Evolutionary conservation across 2,329 filamentous ascomycete genomes (phyloP), one percentile per base, ranked within the genome.

Genomic region (Fusarium sp.): DNA sequence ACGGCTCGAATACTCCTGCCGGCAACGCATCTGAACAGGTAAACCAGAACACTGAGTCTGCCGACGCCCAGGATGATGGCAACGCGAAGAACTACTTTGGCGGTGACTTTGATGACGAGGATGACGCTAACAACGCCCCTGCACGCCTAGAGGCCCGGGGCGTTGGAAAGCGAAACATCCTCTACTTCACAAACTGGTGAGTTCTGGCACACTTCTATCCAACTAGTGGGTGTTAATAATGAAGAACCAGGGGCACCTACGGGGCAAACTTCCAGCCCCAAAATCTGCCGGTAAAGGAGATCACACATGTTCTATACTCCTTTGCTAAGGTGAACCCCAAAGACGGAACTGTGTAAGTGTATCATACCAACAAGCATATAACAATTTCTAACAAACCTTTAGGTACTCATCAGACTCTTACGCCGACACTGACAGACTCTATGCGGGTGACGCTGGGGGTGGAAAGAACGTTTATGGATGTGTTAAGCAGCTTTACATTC

Each of bases 381-480:
- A 12, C 7, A 17, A 9, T n/a, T 17, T 7, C 26, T 69, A 58
- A 68, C 26, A n/a, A 48, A 15, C 11, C 14, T 7, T 6, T 14
- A 68, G 65, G 14, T 3, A 17, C n/a, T 75, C 79, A 5, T 76
- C 73, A 1, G 80, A 82, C 9, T 27, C 66, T 1, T 78, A 57
- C 83, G 87, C 79, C 5, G 81, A 95, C 64, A 70, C 84, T 0
- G 84, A 94, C 57, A 93, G 92, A 76, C 91, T 90, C 76, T 95
- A 93, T 74, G 81, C 88, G 0, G 83, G 81, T 15, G 93, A 95
- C 78, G 71, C 88, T 3, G 88, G 85, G 85, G 87, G 89, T 10
- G 83, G 89, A 7, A 88, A 83, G 64, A 94, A 95, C 76, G 88
- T 90, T 54, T 94, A 94, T 75, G 94, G 94, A 42, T 92, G 89